Evolutionary conservation across 352 stramenopile genomes (phyloP), one percentile per base, ranked within the genome.

Genomic region (Phytophthora macrochlamydospora): DNA sequence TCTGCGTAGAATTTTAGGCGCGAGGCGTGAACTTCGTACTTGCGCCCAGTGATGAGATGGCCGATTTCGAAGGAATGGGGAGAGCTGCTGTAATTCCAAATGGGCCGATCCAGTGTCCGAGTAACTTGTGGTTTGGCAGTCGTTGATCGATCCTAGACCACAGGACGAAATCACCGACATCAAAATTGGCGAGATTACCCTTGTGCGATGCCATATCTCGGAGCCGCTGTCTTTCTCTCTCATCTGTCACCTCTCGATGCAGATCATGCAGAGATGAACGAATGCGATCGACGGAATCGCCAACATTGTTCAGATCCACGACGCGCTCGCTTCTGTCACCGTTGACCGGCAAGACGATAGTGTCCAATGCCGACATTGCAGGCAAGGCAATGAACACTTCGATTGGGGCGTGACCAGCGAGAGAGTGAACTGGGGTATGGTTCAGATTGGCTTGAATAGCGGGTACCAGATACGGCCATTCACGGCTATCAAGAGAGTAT

Each of bases 81-180:
- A 33, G 18, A 2, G 55, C 43, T 1, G 54, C 51, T 5, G 18
- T 44, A 0, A 69, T 52, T 14, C 43, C 29, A 33, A 73, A 73
- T 2, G 60, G 60, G 32, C 66, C 66, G 11, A 73, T 24, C 60
- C 50, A 73, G 12, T 65, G 46, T 6, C 45, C 66, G 0, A 69
- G 14, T 5, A 73, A 35, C 33, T 73, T 73, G 60, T 61, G 53
- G 11, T 49, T 49, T 4, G 60, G 53, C 9, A 73, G 35, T 8
- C 66, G 31, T n/a, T 48, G 45, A 18, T 67, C 61, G 4, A 75
- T 57, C n/a, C 62, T 35, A 9, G 55, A 75, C 62, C 62, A 71
- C 0, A 75, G 54, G 1, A 75, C 62, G 45, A 57, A 70, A 30
- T 71, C 55, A 2, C 67, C 61, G 4, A 64, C 45, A 8, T 56